Base-by-base conservation (phyloP, 805 yeast species). In the Wickerhamomyces chaumierensis region DNA sequence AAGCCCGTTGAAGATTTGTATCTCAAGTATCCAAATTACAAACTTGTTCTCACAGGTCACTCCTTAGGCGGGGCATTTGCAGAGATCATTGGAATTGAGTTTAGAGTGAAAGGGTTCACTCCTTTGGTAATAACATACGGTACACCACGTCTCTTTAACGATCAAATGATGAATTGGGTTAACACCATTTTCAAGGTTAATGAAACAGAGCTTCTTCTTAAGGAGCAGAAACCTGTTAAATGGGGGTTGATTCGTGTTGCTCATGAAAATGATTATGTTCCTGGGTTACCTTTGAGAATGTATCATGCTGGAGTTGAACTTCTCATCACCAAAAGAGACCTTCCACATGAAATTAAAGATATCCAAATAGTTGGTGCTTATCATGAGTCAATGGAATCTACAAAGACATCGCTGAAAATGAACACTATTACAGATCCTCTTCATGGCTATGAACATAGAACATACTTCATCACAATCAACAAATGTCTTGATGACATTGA, bases 21-120 rank as follows among this genome's bases (percentile, higher is more conserved):
- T 27, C 35, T 48, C 2, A 44, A 60, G 16, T 53, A 70, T 47
- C 75, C 78, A 0, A 64, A 64, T 28, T 79, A 74, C 53, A 55
- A 62, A 18, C 42, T 81, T 14, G 65, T 73, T 3, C 63, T 79
- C 1, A 61, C 75, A 1, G 94, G 94, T 0, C 94, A 83, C 58
- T 83, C 94, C 0, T 60, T 83, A 36, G 88, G 88, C 1, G 94
- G 77, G 2, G 87, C 90, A 0, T 51, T 81, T 32, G 80, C 88
- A 1, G 56, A 68, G 2, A 60, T 83, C 32, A 65, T 73, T 14
- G 90, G 81, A 0, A 66, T 77, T 34, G 92, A 83, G 49, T 62
- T 79, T 35, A 62, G 69, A 42, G 48, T 75, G 13, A 47, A 71
- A 54, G 86, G 84, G 0, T 62, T 58, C 41, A 51, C 68, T 16